Percentiles rank a stretch among this genome's conserved stretches.
phyloP scores from a whole-genome alignment of 805 yeast genomes.

The Kodamaea hsintzibuensis region DNA sequence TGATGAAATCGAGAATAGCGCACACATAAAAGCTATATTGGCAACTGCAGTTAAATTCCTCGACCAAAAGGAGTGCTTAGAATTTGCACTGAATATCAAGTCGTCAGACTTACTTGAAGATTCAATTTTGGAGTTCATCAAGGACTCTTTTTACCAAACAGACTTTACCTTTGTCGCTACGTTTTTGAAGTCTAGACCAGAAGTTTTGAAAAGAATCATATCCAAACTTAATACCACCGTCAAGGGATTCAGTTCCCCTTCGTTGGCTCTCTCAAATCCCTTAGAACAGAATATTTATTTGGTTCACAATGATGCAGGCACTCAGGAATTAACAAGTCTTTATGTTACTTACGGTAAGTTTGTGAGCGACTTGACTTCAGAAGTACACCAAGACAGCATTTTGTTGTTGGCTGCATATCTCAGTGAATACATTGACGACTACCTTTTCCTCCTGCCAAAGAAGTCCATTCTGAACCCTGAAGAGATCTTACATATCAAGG shows the following conservation, averaged over 20 bases:
- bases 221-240: slow-evolving; percentile 16
- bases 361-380: slow-evolving; percentile 8
- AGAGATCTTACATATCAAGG: slow-evolving; percentile 4
- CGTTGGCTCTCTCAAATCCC: slow-evolving; percentile 49
- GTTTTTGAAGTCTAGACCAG: slow-evolving; percentile 7
- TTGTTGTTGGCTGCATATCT: slow-evolving; percentile 10
- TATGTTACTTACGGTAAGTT: slow-evolving; percentile 19
- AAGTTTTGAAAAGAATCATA: slow-evolving; percentile 28
- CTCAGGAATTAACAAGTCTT: background rate
- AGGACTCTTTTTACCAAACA: background rate
- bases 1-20: background rate
- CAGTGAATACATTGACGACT: slow-evolving; percentile 24
- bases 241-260: slow-evolving; percentile 14
- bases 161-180: slow-evolving; percentile 17
- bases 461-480: background rate
- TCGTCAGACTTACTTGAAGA: slow-evolving; percentile 1
- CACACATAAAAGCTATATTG: background rate
- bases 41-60: slow-evolving; percentile 18
- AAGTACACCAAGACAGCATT: background rate
- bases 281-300: slow-evolving; percentile 34
- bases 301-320: background rate
- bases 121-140: background rate
- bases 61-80: slow-evolving; percentile 2
- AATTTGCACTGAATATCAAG: background rate
- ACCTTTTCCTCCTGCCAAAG: slow-evolving; percentile 14